Evolutionary conservation across 805 yeast species (phyloP).

Genomic region (Ogataea philodendri): DNA sequence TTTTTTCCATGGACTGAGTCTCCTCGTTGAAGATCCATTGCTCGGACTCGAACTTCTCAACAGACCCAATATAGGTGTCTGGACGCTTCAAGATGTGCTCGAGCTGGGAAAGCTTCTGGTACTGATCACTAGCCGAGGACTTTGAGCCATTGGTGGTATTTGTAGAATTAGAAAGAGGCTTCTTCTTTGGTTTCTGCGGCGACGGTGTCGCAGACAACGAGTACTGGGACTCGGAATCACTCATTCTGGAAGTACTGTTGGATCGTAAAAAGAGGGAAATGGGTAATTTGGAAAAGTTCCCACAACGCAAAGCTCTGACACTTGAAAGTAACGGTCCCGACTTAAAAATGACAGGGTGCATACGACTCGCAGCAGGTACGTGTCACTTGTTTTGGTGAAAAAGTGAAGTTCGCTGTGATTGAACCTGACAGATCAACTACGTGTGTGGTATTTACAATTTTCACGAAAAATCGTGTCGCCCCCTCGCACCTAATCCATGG

Average conservation of each 20-base stretch:
- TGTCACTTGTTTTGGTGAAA: too few species aligned
- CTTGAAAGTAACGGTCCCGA: conserved; percentile 7
- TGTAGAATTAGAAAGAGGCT: conserved; percentile 40
- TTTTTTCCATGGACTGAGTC: conserved; percentile 55
- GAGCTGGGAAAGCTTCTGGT: conserved; percentile 90
- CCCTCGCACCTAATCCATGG: conserved; percentile 4
- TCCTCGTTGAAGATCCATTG: conserved; percentile 86
- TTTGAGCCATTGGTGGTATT: conserved; percentile 22
- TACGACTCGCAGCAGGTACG: conserved; percentile 4
- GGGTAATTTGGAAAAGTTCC: conserved; percentile 6
- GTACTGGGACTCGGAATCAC: conserved; percentile 15
- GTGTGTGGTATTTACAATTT: conserved; percentile 3
- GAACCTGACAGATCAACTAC: too few species aligned
- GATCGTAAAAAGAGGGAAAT: conserved; percentile 1
- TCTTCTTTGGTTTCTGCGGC: conserved; percentile 9
- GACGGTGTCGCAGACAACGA: conserved; percentile 11
- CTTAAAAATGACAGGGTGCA: conserved; percentile 14
- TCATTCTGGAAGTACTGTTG: conserved; percentile 10
- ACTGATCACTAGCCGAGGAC: conserved; percentile 59
- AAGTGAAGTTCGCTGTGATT: too few species aligned
- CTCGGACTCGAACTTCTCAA: conserved; percentile 72
- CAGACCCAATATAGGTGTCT: conserved; percentile 95
- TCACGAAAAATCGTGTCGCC: conserved; percentile 4
- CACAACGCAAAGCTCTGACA: conserved; percentile 11
- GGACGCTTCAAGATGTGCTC: conserved; percentile 97